Evolutionary conservation across 345 rosid genomes (phyloP).

Genomic region (Bruguiera gymnorhiza): DNA sequence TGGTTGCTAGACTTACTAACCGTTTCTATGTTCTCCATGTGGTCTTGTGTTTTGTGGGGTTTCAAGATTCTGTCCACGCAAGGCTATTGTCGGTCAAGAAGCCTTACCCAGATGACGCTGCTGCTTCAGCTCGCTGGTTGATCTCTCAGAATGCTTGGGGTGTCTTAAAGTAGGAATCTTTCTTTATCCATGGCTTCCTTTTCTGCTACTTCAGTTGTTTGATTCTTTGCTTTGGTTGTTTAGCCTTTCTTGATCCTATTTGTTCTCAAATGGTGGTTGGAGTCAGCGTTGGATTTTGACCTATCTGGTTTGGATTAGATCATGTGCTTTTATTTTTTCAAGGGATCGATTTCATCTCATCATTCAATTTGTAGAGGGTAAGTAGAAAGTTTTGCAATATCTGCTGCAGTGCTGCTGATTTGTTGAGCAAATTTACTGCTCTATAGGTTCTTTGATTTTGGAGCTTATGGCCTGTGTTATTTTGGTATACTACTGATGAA

Average conservation of each 20-base stretch:
- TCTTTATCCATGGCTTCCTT: background rate
- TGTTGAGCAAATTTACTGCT: background rate
- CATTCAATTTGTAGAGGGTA: background rate
- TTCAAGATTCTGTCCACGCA: slow-evolving; percentile 35
- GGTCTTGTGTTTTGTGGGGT: slow-evolving; percentile 18
- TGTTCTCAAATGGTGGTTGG: background rate
- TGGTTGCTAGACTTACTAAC: background rate
- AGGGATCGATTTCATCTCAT: background rate
- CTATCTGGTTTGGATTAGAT: background rate
- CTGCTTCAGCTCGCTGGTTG: slow-evolving; percentile 80
- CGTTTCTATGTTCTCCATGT: background rate
- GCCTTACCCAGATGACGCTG: slow-evolving; percentile 56
- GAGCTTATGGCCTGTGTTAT: background rate
- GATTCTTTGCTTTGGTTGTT: background rate
- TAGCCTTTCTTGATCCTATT: background rate
- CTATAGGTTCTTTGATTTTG: background rate
- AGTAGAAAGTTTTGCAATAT: background rate
- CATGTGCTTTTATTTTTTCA: no score
- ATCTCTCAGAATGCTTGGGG: slow-evolving; percentile 83
- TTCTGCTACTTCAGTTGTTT: background rate
- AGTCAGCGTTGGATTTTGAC: background rate
- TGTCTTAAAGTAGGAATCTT: slow-evolving; percentile 53
- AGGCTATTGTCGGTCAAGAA: slow-evolving; percentile 35
- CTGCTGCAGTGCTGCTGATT: no score
- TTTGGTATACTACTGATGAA: background rate